Percentiles rank a stretch among this genome's conserved stretches.
These are phyloP conservation scores for Pleurotus pulmonarius DNA, from an alignment of 768 basidiomycete species.

Conservation along the genomic window DNA sequence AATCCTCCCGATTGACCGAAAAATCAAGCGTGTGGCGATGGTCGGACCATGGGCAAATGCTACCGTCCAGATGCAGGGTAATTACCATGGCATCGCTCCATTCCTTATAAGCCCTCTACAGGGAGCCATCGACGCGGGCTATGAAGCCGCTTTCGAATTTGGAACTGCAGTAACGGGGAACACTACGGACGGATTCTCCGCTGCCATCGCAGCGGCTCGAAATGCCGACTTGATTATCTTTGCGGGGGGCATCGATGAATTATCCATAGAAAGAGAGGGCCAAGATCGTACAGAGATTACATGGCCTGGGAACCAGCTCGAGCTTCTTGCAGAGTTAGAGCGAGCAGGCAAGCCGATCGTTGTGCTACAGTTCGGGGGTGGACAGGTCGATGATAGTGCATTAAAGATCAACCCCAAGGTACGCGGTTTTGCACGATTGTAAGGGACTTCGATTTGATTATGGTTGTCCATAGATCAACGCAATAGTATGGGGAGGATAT, in stretches of 20 bases:
- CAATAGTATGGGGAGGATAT: constrained; percentile 56
- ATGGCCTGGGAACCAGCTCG: constrained; percentile 56
- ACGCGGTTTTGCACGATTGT: background rate
- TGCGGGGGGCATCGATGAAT: constrained; percentile 50
- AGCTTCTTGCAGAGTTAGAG: constrained; percentile 41
- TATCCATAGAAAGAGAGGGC: constrained; percentile 41
- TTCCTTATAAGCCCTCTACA: constrained; percentile 52
- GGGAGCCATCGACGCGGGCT: constrained; percentile 45
- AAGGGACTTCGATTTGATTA: background rate
- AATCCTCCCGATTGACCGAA: constrained; percentile 45
- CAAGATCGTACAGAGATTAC: constrained; percentile 43
- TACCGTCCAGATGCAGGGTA: constrained; percentile 54
- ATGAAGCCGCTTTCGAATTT: constrained; percentile 34
- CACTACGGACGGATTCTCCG: constrained; percentile 43
- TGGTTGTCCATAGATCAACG: constrained; percentile 36
- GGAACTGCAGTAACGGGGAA: constrained; percentile 40
- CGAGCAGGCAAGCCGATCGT: constrained; percentile 47
- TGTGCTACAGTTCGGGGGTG: constrained; percentile 54
- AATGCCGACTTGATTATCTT: constrained; percentile 48
- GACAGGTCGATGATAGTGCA: constrained; percentile 46
- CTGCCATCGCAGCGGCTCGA: constrained; percentile 44
- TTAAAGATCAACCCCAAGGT: constrained; percentile 34
- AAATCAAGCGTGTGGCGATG: constrained; percentile 47
- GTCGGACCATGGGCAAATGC: constrained; percentile 60
- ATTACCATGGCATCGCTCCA: constrained; percentile 51